Evolutionary conservation across 768 basidiomycete species (phyloP).

Genomic region (Thelephora aurantiotincta): DNA sequence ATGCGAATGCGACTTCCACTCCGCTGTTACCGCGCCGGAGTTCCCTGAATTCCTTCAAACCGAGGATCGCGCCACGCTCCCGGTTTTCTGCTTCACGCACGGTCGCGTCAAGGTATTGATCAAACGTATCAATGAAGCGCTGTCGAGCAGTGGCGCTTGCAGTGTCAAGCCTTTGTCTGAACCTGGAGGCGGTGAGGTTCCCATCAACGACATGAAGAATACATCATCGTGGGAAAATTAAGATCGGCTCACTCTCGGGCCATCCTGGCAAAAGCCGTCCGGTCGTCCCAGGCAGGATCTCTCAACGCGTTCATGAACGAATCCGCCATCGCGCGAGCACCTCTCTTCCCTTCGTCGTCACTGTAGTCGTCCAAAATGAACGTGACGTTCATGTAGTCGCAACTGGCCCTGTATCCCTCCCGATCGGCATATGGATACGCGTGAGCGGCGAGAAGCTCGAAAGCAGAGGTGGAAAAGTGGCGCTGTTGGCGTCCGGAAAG

Average conservation of each 20-base stretch:
- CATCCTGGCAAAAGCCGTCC: constrained; percentile 6
- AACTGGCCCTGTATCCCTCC: constrained; percentile 6
- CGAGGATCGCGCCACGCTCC: constrained; percentile 9
- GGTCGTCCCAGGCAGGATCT: constrained; percentile 6
- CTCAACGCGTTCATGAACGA: constrained; percentile 6
- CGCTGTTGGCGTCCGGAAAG: constrained; percentile 5
- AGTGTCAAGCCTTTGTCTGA: neutral
- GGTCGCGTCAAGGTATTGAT: constrained; percentile 2
- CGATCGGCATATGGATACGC: constrained; percentile 4
- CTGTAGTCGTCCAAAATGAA: constrained; percentile 9
- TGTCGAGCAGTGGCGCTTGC: constrained; percentile 2
- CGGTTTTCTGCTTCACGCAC: constrained; percentile 11
- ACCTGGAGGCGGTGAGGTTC: neutral
- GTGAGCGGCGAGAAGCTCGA: constrained; percentile 7
- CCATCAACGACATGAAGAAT: neutral
- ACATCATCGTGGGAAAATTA: neutral
- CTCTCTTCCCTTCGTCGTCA: constrained; percentile 7
- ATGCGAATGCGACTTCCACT: constrained; percentile 12
- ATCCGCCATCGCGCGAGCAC: constrained; percentile 2
- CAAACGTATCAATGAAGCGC: constrained; percentile 4
- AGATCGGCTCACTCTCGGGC: constrained; percentile 4
- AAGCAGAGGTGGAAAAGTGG: constrained; percentile 2
- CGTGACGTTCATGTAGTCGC: constrained; percentile 8
- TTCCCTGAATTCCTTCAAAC: constrained; percentile 9
- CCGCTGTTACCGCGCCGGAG: constrained; percentile 16